Evolutionary conservation across 306 rosid species (phyloP).

Genomic region (Trifolium dubium): DNA sequence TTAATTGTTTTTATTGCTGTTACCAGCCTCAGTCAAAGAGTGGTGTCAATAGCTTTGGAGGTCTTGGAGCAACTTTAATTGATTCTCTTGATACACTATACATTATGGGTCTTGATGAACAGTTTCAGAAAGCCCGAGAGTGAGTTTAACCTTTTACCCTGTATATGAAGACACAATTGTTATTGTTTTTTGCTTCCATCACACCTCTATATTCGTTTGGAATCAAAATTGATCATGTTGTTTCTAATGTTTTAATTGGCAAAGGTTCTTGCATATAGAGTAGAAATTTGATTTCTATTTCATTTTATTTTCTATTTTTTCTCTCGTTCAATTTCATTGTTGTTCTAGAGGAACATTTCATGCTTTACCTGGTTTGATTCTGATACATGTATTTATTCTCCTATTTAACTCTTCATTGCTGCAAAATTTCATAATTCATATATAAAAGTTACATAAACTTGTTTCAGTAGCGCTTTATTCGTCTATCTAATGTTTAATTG

Average conservation of each 20-base stretch:
- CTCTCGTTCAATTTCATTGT: constrained; percentile 14
- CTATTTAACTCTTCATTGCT: constrained; percentile 26
- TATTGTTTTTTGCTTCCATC: constrained; percentile 21
- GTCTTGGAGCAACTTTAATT: constrained; percentile 97
- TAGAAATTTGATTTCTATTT: constrained; percentile 13
- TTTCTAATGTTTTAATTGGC: constrained; percentile 27
- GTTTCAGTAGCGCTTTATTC: constrained; percentile 13
- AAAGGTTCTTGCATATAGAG: constrained; percentile 19
- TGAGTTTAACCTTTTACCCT: constrained; percentile 56
- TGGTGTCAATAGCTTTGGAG: constrained; percentile 98
- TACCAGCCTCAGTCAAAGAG: constrained; percentile 90
- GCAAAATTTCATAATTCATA: constrained; percentile 19
- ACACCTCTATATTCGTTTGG: constrained; percentile 17
- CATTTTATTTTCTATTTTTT: background rate
- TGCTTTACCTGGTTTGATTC: constrained; percentile 27
- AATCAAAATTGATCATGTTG: constrained; percentile 23
- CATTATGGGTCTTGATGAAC: constrained; percentile 93
- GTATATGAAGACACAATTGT: constrained; percentile 4
- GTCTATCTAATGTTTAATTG: constrained; percentile 19
- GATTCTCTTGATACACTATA: constrained; percentile 94
- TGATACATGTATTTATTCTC: constrained; percentile 9
- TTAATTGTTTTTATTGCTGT: constrained; percentile 44
- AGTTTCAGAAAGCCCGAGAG: constrained; percentile 93
- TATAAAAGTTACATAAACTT: constrained; percentile 18
- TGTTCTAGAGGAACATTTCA: constrained; percentile 24